Conservation (phyloP, 2,329 filamentous ascomycete species). For the Hortaea sp. region DNA sequence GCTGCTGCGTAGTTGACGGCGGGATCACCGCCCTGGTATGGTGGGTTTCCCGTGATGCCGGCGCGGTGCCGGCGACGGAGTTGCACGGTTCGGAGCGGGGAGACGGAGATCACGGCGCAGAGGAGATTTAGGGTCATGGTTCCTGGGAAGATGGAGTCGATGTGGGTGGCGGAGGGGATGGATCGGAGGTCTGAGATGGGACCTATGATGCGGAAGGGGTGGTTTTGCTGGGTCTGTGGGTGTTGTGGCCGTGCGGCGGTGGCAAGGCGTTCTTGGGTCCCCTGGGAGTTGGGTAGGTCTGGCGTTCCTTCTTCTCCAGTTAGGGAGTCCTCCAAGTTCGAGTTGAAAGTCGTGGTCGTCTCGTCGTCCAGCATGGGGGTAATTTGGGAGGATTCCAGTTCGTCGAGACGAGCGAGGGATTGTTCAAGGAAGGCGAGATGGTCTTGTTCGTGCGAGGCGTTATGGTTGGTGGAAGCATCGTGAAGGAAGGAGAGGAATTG, state of each 20-base stretch:
- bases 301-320: no score
- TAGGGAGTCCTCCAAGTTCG: slow-evolving; percentile 9
- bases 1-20: not conserved
- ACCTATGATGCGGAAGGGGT: slow-evolving; percentile 28
- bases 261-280: not conserved
- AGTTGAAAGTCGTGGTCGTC: slow-evolving; percentile 18
- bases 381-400: slow-evolving; percentile 53
- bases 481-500: slow-evolving; percentile 20
- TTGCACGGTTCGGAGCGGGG: slow-evolving; percentile 55
- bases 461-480: not conserved
- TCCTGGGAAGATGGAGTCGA: slow-evolving; percentile 61
- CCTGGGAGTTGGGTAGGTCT: not conserved
- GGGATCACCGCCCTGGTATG: no score
- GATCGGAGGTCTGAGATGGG: slow-evolving; percentile 55
- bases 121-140: slow-evolving; percentile 75
- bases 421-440: slow-evolving; percentile 63
- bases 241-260: not conserved
- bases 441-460: slow-evolving; percentile 10
- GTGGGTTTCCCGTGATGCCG: slow-evolving; percentile 4
- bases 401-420: slow-evolving; percentile 62
- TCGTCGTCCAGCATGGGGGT: slow-evolving; percentile 10
- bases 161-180: slow-evolving; percentile 57
- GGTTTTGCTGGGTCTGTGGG: slow-evolving; percentile 6
- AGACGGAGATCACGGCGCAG: slow-evolving; percentile 65
- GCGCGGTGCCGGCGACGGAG: slow-evolving; percentile 40